Evolutionary conservation across 169 alveolate genomes (phyloP).

Genomic region (Pseudocohnilembus persalinus): DNA sequence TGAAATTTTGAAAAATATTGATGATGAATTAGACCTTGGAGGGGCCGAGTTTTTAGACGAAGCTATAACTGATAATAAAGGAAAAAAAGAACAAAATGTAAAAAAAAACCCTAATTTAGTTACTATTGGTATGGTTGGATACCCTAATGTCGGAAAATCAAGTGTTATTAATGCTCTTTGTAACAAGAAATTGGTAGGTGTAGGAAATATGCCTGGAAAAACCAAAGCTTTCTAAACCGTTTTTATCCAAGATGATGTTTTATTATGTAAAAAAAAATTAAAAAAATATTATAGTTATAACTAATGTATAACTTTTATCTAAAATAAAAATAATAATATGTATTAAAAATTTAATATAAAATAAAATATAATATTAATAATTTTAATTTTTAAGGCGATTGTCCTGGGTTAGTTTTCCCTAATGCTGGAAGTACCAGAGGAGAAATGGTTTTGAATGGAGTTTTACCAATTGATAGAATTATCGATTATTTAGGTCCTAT

Average conservation of each 20-base stretch:
- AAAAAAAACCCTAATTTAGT: conserved; percentile 46
- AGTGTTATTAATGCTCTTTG: conserved; percentile 96
- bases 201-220: conserved; percentile 97
- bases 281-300: conserved; percentile 45
- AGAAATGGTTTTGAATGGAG: conserved; percentile 96
- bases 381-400: not conserved
- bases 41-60: conserved; percentile 20
- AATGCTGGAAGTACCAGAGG: conserved; percentile 94
- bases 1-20: not conserved
- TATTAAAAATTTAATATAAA: not conserved
- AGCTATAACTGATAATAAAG: no score
- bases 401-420: conserved; percentile 97
- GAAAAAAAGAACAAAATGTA: conserved; percentile 9
- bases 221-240: conserved; percentile 97
- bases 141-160: conserved; percentile 99
- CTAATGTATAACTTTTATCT: no score
- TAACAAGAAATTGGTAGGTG: conserved; percentile 93
- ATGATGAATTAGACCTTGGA: conserved; percentile 24
- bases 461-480: conserved; percentile 95
- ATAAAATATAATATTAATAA: not conserved
- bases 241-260: conserved; percentile 72
- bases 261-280: conserved; percentile 95
- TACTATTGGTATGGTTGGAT: conserved; percentile 98
- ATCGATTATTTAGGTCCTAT: conserved; percentile 90
- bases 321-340: no score